These are phyloP conservation scores for Cercophora sp. DNA, from an alignment of 495 filamentous ascomycete species.

Conservation along the genomic window DNA sequence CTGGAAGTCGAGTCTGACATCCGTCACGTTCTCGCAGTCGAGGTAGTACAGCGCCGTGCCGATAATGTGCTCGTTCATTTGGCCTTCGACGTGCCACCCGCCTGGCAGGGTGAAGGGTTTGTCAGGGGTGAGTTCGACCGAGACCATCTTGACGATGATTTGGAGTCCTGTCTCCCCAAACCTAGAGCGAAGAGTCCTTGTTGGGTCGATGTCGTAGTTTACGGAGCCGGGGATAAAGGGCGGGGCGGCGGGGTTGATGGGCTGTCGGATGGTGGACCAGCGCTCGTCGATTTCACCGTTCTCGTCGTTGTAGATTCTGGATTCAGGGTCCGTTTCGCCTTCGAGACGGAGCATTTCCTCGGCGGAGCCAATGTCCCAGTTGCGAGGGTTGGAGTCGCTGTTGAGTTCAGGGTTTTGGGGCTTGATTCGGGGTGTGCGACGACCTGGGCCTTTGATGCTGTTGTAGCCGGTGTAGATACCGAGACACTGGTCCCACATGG, in stretches of 20 bases:
- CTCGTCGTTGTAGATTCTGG: neutral
- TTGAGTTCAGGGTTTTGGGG: constrained; percentile 14
- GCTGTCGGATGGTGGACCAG: constrained; percentile 35
- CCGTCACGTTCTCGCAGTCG: constrained; percentile 57
- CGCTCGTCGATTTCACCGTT: neutral
- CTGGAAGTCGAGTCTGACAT: constrained; percentile 51
- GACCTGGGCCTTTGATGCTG: constrained; percentile 38
- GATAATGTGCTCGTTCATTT: constrained; percentile 56
- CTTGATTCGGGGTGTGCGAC: constrained; percentile 48
- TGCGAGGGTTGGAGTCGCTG: constrained; percentile 42
- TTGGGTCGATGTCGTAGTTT: constrained; percentile 27
- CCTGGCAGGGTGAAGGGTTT: constrained; percentile 38
- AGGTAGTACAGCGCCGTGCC: constrained; percentile 60
- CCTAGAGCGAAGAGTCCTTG: constrained; percentile 24
- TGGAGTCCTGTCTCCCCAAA: constrained; percentile 49
- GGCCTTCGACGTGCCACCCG: constrained; percentile 49
- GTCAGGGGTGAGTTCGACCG: constrained; percentile 58
- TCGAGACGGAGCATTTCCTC: constrained; percentile 27
- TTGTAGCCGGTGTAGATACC: constrained; percentile 24
- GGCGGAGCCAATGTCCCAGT: constrained; percentile 37
- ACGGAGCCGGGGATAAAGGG: constrained; percentile 17
- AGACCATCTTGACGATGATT: constrained; percentile 62
- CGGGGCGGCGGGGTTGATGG: constrained; percentile 7
- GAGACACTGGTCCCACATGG: constrained; percentile 49
- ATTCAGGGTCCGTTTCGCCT: neutral